phyloP scores from a whole-genome alignment of 1,139 yeast genomes.

The Candida freyschussii region DNA sequence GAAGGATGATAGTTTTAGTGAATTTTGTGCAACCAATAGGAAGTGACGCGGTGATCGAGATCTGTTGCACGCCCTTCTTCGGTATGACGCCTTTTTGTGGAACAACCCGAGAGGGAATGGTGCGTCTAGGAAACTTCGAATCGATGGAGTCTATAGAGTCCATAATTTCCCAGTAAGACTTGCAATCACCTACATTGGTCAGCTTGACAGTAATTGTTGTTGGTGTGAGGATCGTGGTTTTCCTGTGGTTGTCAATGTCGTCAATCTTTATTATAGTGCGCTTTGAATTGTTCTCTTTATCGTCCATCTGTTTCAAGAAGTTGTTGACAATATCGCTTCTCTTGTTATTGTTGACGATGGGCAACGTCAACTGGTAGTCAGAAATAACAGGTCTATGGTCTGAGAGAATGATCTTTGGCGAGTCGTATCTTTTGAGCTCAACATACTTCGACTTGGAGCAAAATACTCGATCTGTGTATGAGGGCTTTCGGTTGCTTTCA shows the following conservation, averaged over 20 bases:
- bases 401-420: slow-evolving; percentile 42
- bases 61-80: slow-evolving; percentile 20
- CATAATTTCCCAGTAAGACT: slow-evolving; percentile 29
- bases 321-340: slow-evolving; percentile 33
- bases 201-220: slow-evolving; percentile 17
- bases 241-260: slow-evolving; percentile 15
- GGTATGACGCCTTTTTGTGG: slow-evolving; percentile 25
- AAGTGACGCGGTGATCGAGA: slow-evolving; percentile 21
- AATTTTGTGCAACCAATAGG: slow-evolving; percentile 26
- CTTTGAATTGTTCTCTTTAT: slow-evolving; percentile 36
- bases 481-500: slow-evolving; percentile 62
- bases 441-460: slow-evolving; percentile 19
- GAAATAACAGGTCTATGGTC: slow-evolving; percentile 76
- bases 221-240: slow-evolving; percentile 17
- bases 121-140: slow-evolving; percentile 4
- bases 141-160: slow-evolving; percentile 19
- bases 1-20: slow-evolving; percentile 24
- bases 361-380: slow-evolving; percentile 42
- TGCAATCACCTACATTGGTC: slow-evolving; percentile 24
- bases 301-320: slow-evolving; percentile 36
- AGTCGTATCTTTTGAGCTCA: slow-evolving; percentile 30
- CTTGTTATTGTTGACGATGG: slow-evolving; percentile 41
- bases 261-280: slow-evolving; percentile 33
- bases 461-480: slow-evolving; percentile 74
- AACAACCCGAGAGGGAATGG: slow-evolving; percentile 11